A percentile compares a stretch with the other conserved stretches of the same genome.
Conservation (phyloP, 2,329 filamentous ascomycete genomes). For the Fusarium setosum region DNA sequence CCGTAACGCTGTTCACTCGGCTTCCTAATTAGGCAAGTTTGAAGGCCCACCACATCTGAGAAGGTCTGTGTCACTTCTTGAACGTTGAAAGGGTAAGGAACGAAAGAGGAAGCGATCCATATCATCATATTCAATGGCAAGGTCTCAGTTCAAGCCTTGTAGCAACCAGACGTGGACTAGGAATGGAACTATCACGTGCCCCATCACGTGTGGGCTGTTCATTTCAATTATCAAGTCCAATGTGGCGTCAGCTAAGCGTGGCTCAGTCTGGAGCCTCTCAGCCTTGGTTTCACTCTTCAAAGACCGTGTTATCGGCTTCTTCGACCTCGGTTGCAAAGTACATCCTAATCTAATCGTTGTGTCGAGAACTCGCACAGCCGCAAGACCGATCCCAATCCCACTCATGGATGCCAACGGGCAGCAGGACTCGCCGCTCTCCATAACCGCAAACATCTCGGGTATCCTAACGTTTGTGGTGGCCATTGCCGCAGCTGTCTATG, state of each 20-base stretch:
- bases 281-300: neutral
- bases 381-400: neutral
- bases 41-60: too few relatives aligned
- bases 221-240: neutral
- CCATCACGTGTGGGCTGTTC: constrained; percentile 10
- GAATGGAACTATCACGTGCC: neutral
- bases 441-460: constrained; percentile 55
- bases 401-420: constrained; percentile 41
- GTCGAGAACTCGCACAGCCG: neutral
- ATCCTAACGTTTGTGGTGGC: constrained; percentile 62
- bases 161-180: too few relatives aligned
- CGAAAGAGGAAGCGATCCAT: too few relatives aligned
- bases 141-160: too few relatives aligned
- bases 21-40: neutral
- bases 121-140: neutral
- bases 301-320: neutral
- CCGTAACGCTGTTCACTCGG: too few relatives aligned
- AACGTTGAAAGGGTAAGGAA: too few relatives aligned
- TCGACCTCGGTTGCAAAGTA: neutral
- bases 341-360: neutral
- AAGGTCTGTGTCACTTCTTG: too few relatives aligned
- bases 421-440: constrained; percentile 57
- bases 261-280: neutral
- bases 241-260: neutral
- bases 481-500: constrained; percentile 56